These are phyloP conservation scores for Vaccinium vitisidaea DNA, from an alignment of 148 eudicot species.

Conservation along the genomic window DNA sequence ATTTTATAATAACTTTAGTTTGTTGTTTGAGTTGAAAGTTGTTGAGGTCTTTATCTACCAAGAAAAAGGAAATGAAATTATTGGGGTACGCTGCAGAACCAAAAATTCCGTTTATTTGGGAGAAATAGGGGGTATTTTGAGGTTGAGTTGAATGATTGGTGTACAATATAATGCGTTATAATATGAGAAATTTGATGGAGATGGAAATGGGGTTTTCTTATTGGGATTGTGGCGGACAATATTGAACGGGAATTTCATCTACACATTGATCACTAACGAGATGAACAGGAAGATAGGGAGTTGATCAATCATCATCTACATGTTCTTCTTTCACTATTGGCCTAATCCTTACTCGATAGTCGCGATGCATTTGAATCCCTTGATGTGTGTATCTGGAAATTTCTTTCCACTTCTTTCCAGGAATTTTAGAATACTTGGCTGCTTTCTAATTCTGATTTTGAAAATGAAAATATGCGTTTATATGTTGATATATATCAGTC, in stretches of 20 bases:
- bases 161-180: not conserved
- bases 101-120: not conserved
- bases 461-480: not conserved
- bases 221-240: not conserved
- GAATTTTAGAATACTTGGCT: not conserved
- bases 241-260: not conserved
- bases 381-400: not conserved
- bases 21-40: not conserved
- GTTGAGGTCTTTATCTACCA: not conserved
- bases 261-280: not conserved
- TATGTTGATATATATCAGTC: not conserved
- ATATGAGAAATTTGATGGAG: constrained; percentile 2
- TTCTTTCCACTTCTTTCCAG: not conserved
- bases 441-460: not conserved
- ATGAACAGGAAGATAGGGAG: not conserved
- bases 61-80: not conserved
- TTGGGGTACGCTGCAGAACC: not conserved
- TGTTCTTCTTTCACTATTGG: not conserved
- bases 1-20: not conserved
- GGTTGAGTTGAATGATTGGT: not conserved
- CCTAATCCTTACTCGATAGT: not conserved
- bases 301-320: not conserved
- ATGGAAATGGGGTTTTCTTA: not conserved
- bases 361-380: not conserved
- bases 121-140: not conserved